Percentiles rank a stretch among this genome's conserved stretches.
phyloP scores from a whole-genome alignment of 805 yeast genomes.

The Myxozyma mucilagina region DNA sequence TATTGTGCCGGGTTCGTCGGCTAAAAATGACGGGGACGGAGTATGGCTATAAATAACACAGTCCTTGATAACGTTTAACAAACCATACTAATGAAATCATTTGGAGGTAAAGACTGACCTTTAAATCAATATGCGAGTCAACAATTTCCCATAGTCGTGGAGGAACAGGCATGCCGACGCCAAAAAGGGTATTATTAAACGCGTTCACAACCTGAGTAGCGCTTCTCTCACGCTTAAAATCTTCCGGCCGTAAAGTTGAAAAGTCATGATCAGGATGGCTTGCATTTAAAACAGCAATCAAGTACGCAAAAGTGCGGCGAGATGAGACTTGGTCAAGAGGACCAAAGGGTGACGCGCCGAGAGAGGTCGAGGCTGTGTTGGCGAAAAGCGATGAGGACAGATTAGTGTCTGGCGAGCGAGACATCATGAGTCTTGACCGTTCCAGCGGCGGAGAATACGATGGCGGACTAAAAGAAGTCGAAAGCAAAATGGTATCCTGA shows the following conservation, averaged over 20 bases:
- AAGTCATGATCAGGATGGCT: constrained; percentile 97
- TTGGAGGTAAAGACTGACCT: constrained; percentile 43
- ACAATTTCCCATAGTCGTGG: constrained; percentile 88
- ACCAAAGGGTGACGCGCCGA: constrained; percentile 71
- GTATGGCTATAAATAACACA: constrained; percentile 35
- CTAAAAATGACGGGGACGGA: constrained; percentile 59
- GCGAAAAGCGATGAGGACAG: constrained; percentile 10
- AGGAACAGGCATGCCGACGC: constrained; percentile 53
- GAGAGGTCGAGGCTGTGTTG: constrained; percentile 30
- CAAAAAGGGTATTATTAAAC: constrained; percentile 74
- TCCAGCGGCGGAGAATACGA: constrained; percentile 35
- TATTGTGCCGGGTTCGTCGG: constrained; percentile 60
- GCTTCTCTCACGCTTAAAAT: constrained; percentile 55
- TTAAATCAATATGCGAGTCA: constrained; percentile 76
- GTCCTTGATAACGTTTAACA: constrained; percentile 7
- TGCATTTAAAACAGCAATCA: constrained; percentile 86
- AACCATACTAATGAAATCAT: not conserved
- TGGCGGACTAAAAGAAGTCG: constrained; percentile 33
- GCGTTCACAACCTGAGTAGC: constrained; percentile 52
- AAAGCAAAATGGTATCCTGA: constrained; percentile 32
- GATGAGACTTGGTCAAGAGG: constrained; percentile 84
- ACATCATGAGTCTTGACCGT: constrained; percentile 3
- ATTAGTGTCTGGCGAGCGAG: constrained; percentile 8
- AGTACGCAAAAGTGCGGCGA: constrained; percentile 83
- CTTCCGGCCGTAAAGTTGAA: constrained; percentile 76